Base-by-base conservation (phyloP, 306 rosid genomes). In the Prosopis cineraria region DNA sequence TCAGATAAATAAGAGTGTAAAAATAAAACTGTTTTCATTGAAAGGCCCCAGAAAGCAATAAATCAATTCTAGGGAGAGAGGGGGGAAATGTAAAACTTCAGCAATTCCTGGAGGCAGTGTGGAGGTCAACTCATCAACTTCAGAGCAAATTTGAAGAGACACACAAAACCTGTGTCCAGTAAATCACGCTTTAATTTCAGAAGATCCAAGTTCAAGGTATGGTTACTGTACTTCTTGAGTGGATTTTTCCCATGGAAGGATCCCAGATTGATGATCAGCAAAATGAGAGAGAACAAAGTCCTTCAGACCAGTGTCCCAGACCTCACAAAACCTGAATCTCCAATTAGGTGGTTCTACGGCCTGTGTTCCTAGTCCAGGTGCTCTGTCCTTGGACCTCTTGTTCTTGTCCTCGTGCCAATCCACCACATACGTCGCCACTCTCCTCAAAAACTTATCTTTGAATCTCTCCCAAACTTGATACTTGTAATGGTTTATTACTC, bases 391-490 rank as follows among this genome's bases (percentile, higher is more conserved):
- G 6, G 99, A 96, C 37, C 97, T 96, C 78, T 88, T 82, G 75
- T 96, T 93, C 76, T 89, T 94, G 48, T 91, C 97, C 84, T 96
- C 89, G 50, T 86, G 87, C 99, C 99, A 96, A 70, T 96, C 99
- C 11, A 79, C 98, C 63, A 96, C 99, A 75, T 96, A 96, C 12
- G 99, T 96, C 53, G 99, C 96, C 53, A 93, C 99, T 82, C 99
- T 91, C 82, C 99, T 90, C 75, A 37, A 84, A 79, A 96, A 96
- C 83, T 96, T 96, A 53, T 91, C 85, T 64, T 84, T 88, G 69
- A 96, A 96, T 33, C 79, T 89, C 41, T 91, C 97, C 99, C 99
- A 96, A 52, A 91, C 99, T 80, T 96, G 99, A 72, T 90, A 96
- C 82, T 96, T 96, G 78, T 96, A 96, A 79, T 96, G 99, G 87